These are phyloP conservation scores for Rhodamnia argentea DNA, from an alignment of 345 rosid genomes.

Conservation along the genomic window DNA sequence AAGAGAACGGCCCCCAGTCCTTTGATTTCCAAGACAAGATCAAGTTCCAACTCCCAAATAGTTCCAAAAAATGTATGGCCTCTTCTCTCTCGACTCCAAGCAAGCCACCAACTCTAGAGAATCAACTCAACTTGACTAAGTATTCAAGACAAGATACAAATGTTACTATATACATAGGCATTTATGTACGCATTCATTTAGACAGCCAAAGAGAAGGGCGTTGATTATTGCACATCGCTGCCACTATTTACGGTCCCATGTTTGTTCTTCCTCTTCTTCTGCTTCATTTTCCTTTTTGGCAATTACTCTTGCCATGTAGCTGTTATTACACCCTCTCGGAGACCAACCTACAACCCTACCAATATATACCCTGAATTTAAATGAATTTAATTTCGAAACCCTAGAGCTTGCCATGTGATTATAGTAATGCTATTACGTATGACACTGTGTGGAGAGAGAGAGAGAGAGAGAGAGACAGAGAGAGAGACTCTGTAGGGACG, in stretches of 20 bases:
- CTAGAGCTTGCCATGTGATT: background rate
- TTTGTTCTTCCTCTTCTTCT: background rate
- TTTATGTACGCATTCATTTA: background rate
- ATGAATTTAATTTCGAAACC: background rate
- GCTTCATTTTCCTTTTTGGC: background rate
- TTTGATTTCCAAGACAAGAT: background rate
- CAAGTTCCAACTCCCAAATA: background rate
- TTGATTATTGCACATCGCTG: background rate
- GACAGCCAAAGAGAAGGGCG: background rate
- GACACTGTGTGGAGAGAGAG: background rate
- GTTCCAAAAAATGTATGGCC: background rate
- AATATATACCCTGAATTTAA: background rate
- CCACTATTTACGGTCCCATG: background rate
- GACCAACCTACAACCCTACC: constrained; percentile 1
- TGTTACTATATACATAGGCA: background rate
- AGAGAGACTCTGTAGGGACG: background rate
- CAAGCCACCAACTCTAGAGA: background rate
- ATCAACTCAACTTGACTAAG: background rate
- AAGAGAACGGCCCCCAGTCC: no score
- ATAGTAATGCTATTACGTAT: background rate
- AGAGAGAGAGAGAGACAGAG: background rate
- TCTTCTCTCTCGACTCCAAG: background rate
- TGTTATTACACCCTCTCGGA: background rate
- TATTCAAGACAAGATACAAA: background rate
- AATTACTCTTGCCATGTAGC: background rate